Evolutionary conservation across 371 early-diverging fungal species (phyloP).

Genomic region (Zychaea mexicana): DNA sequence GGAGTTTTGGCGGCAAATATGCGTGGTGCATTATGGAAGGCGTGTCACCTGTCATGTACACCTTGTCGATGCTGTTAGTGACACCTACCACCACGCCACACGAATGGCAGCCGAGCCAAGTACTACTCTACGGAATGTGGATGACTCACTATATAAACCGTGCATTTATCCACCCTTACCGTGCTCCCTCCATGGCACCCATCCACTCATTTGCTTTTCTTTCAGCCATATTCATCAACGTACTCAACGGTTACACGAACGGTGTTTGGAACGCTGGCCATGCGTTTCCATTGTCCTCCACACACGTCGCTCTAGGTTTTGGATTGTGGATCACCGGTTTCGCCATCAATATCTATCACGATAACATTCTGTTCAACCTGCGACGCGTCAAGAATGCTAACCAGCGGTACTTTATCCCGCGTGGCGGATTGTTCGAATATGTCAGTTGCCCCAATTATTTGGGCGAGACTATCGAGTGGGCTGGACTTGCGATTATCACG

Average conservation of each 20-base stretch:
- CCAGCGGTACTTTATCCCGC: slow-evolving; percentile 55
- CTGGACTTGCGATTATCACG: slow-evolving; percentile 58
- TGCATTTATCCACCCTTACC: slow-evolving; percentile 53
- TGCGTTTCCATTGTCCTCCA: background rate
- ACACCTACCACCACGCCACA: no score
- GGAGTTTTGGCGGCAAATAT: slow-evolving; percentile 32
- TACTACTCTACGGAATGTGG: slow-evolving; percentile 43
- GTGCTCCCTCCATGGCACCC: slow-evolving; percentile 54
- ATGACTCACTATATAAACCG: slow-evolving; percentile 62
- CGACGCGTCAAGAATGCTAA: slow-evolving; percentile 19
- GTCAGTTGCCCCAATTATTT: slow-evolving; percentile 71
- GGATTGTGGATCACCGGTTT: slow-evolving; percentile 50
- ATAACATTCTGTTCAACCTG: slow-evolving; percentile 48
- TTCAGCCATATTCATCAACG: slow-evolving; percentile 44
- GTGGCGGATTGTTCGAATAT: slow-evolving; percentile 53
- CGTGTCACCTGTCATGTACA: slow-evolving; percentile 35
- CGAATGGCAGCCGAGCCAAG: slow-evolving; percentile 28
- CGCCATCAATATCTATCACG: slow-evolving; percentile 58
- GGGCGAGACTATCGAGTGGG: slow-evolving; percentile 68
- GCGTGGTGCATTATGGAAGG: slow-evolving; percentile 49
- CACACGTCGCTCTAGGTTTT: slow-evolving; percentile 31
- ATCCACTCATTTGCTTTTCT: slow-evolving; percentile 34
- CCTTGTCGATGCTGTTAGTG: slow-evolving; percentile 14
- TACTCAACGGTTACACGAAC: slow-evolving; percentile 65
- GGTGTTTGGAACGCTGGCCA: slow-evolving; percentile 51